A percentile compares a stretch with the other conserved stretches of the same genome.
Conservation (phyloP, 352 stramenopile species). For the Phytophthora macrochlamydospora region DNA sequence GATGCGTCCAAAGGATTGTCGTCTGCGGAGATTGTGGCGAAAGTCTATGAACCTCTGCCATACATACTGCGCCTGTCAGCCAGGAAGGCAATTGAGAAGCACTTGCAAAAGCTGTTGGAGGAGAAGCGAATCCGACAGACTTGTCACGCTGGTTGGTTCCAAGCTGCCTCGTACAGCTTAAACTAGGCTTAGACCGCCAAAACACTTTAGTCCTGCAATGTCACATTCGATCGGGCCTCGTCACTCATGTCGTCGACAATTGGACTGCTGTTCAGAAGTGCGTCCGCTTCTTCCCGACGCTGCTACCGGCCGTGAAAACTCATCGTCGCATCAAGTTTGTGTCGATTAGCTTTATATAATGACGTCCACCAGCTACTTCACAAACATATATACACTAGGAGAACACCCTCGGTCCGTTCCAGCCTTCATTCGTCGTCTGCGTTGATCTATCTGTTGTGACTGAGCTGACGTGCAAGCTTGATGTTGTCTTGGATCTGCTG, state of each 20-base stretch:
- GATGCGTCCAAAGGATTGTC: slow-evolving; percentile 26
- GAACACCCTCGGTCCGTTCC: slow-evolving; percentile 40
- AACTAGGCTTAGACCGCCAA: not conserved
- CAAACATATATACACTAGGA: slow-evolving; percentile 26
- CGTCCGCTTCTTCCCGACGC: no score
- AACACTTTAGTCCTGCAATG: no score
- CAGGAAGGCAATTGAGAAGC: slow-evolving; percentile 58
- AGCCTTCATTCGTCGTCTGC: slow-evolving; percentile 25
- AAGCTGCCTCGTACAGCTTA: slow-evolving; percentile 40
- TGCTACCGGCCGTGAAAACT: not conserved
- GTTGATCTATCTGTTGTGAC: slow-evolving; percentile 42
- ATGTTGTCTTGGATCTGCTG: slow-evolving; percentile 68
- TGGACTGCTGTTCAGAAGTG: no score
- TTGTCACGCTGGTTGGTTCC: slow-evolving; percentile 29
- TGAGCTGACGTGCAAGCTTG: slow-evolving; percentile 54
- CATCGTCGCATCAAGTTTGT: slow-evolving; percentile 12
- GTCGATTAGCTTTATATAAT: slow-evolving; percentile 25
- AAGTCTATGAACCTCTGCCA: slow-evolving; percentile 64
- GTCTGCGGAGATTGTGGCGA: slow-evolving; percentile 48
- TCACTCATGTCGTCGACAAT: no score
- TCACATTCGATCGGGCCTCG: no score
- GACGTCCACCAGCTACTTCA: slow-evolving; percentile 25
- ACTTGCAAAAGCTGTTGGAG: slow-evolving; percentile 64
- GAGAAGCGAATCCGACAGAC: slow-evolving; percentile 43
- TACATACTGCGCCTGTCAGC: slow-evolving; percentile 59